Percentiles rank a stretch among this genome's conserved stretches.
Conservation (phyloP, 352 stramenopile genomes). For the Phytophthora uliginosa region DNA sequence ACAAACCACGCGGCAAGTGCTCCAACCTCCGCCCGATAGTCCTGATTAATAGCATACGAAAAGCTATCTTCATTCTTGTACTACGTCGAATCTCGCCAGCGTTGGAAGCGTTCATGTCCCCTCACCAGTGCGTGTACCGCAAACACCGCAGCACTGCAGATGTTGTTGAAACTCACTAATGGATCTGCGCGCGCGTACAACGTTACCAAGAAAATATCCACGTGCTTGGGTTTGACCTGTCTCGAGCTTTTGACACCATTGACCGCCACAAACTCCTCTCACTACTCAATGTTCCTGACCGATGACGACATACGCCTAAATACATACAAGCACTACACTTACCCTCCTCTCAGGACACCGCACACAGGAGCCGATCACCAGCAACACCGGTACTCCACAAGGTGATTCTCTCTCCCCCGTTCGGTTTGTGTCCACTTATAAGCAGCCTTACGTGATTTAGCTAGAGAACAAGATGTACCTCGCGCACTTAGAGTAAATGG, state of each 20-base stretch:
- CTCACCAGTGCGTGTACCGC: background rate
- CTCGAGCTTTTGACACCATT: slow-evolving; percentile 12
- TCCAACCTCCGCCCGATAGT: slow-evolving; percentile 15
- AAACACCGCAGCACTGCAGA: slow-evolving; percentile 5
- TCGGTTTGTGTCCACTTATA: slow-evolving; percentile 14
- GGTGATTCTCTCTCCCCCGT: slow-evolving; percentile 12
- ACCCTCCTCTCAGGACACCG: slow-evolving; percentile 2
- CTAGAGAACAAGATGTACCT: background rate
- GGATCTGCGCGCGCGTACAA: background rate
- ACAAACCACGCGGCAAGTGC: background rate
- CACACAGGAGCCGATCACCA: too few relatives aligned
- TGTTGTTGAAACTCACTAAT: slow-evolving; percentile 1
- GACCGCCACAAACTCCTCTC: slow-evolving; percentile 7
- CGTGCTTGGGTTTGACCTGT: slow-evolving; percentile 15
- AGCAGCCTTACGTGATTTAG: slow-evolving; percentile 6
- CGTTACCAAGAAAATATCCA: background rate
- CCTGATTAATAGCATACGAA: slow-evolving; percentile 7
- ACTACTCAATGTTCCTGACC: slow-evolving; percentile 3
- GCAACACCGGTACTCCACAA: slow-evolving; percentile 12
- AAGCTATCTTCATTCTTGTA: slow-evolving; percentile 4
- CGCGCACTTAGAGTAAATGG: slow-evolving; percentile 14
- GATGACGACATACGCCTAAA: slow-evolving; percentile 12
- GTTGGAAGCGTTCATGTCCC: slow-evolving; percentile 1
- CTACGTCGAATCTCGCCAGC: slow-evolving; percentile 1
- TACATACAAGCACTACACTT: too few relatives aligned